phyloP scores from a whole-genome alignment of 1,284 basidiomycete genomes.

The Cutaneotrichosporon mucoides region DNA sequence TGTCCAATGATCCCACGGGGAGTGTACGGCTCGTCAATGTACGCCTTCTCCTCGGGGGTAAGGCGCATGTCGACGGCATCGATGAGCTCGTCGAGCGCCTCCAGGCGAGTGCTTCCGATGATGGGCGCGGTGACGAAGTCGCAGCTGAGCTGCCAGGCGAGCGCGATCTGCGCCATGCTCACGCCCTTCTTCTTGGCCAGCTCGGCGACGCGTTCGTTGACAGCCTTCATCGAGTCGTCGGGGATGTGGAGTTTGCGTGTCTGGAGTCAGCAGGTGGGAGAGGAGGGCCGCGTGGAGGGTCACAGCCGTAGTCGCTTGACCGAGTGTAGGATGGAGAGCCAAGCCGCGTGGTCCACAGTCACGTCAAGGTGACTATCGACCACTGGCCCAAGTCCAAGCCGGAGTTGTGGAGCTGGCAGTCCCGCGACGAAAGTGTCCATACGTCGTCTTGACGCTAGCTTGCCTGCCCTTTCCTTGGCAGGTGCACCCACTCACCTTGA shows the following conservation, averaged over 20 bases:
- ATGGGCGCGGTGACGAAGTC: constrained; percentile 41
- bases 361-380: too few relatives aligned
- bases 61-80: constrained; percentile 38
- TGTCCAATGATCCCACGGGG: constrained; percentile 17
- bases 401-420: too few relatives aligned
- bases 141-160: constrained; percentile 55
- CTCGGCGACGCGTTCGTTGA: constrained; percentile 53
- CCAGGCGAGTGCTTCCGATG: constrained; percentile 38
- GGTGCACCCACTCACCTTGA: constrained; percentile 3
- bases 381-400: too few relatives aligned
- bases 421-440: too few relatives aligned
- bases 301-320: too few relatives aligned
- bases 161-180: constrained; percentile 58
- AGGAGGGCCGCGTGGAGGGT: not conserved
- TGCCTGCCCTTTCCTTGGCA: too few relatives aligned
- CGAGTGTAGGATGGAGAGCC: not conserved
- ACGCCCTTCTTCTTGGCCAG: constrained; percentile 55
- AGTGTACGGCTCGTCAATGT: constrained; percentile 53
- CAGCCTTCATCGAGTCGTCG: constrained; percentile 24
- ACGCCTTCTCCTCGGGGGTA: constrained; percentile 55
- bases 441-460: too few relatives aligned
- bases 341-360: not conserved
- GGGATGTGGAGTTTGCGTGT: constrained; percentile 4
- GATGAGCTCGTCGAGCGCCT: constrained; percentile 38
- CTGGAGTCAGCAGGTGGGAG: not conserved